Evolutionary conservation across 2,329 filamentous ascomycete genomes (phyloP).

Genomic region (Hypoxylon sp.): DNA sequence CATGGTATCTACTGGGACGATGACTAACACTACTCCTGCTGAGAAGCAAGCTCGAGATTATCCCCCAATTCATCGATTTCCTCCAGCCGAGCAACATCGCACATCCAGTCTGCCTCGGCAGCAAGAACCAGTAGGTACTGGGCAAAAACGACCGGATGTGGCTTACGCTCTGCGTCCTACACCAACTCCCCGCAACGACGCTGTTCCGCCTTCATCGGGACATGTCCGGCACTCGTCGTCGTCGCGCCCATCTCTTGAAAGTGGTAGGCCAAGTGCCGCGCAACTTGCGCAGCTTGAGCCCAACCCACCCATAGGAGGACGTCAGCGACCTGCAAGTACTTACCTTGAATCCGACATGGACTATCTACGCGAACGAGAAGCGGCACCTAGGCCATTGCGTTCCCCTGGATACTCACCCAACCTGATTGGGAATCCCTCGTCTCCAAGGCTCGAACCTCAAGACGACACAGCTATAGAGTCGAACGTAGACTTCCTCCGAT

Average conservation of each 20-base stretch:
- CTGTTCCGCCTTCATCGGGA: conserved; percentile 47
- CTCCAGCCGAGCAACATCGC: conserved; percentile 50
- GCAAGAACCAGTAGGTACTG: conserved; percentile 41
- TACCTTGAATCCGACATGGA: conserved; percentile 86
- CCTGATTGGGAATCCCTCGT: conserved; percentile 51
- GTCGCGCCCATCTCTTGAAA: conserved; percentile 75
- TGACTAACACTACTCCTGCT: conserved; percentile 70
- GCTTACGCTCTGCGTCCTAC: conserved; percentile 40
- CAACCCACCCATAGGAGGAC: conserved; percentile 60
- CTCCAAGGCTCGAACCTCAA: conserved; percentile 54
- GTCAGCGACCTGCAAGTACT: conserved; percentile 79
- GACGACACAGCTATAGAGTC: conserved; percentile 76
- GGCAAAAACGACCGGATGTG: conserved; percentile 39
- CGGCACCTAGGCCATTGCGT: conserved; percentile 53
- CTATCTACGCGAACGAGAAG: conserved; percentile 80
- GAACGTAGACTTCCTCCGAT: conserved; percentile 83
- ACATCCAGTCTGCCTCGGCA: conserved; percentile 52
- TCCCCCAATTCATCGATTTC: conserved; percentile 53
- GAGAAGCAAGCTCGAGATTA: conserved; percentile 59
- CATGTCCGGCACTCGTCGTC: conserved; percentile 57
- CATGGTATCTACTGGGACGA: conserved; percentile 74
- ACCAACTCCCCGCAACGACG: conserved; percentile 43
- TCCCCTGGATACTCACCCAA: conserved; percentile 50
- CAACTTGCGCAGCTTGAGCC: conserved; percentile 63
- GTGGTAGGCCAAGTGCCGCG: conserved; percentile 71